Base-by-base conservation (phyloP, 495 filamentous ascomycete genomes). In the Trichoderma virens region DNA sequence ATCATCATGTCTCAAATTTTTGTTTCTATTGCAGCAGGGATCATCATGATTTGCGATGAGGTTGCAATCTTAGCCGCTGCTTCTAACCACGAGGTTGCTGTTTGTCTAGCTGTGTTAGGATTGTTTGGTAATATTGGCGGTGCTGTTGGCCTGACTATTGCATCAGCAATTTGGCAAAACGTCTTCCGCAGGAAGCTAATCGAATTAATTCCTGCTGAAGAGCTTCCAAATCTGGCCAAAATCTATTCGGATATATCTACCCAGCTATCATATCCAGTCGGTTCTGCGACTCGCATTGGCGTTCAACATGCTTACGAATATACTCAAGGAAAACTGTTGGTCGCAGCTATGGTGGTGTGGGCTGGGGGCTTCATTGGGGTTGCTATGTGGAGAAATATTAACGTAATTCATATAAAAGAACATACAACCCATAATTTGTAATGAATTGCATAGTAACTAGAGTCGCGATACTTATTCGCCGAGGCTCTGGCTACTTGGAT, bases 1-100 rank as follows among this genome's bases (percentile, higher is more conserved):
- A 74, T 92, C 27, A 77, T 91, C 74, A 89, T 91, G 85, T 87
- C 83, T 68, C 87, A 92, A 73, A 89, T 92, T 71, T 87, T 91
- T 75, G 90, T 92, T 68, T 85, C 89, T 31, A 83, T 93, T 63
- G 78, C 80, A 16, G 88, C 86, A 28, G 81, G 81, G 25, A 73
- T 75, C 28, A 71, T 81, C 14, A 82, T 90, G 61, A 84, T 91
- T 67, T 76, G 74, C 65, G 83, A 85, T 67, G 84, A 91, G 68
- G 82, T 91, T 38, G 86, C 88, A 4, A 79, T 85, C 66, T 85
- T 91, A 78, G 85, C 88, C 0, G 83, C 83, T 3, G 79, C 82
- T 0, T 73, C 80, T 5, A 88, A 90, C 66, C 77, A 90, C 54
- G 75, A 89, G 66, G 78, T 91, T 39, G 87, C 90, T 14, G 79